phyloP scores from a whole-genome alignment of 2,329 filamentous ascomycete genomes.

The Paraconiothyrium sp. region DNA sequence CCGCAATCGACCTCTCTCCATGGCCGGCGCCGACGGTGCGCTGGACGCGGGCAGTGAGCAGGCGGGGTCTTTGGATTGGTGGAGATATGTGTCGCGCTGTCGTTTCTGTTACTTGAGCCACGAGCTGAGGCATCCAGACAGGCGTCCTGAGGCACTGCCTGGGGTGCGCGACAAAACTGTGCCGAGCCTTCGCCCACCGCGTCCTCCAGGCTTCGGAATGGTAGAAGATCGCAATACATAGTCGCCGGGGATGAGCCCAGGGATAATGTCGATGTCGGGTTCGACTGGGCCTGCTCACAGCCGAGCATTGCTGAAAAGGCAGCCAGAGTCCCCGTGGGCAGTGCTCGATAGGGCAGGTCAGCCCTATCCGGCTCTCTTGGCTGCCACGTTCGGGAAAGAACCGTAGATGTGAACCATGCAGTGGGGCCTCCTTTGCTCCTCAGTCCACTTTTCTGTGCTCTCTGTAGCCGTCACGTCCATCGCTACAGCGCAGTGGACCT shows the following conservation, averaged over 20 bases:
- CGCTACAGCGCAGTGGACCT: background rate
- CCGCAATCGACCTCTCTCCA: constrained; percentile 18
- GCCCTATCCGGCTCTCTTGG: constrained; percentile 10
- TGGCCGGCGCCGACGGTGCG: constrained; percentile 24
- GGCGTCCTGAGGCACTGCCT: background rate
- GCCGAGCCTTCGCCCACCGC: background rate
- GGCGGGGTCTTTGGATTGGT: constrained; percentile 27
- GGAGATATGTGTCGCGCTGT: constrained; percentile 21
- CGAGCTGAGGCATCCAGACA: constrained; percentile 1
- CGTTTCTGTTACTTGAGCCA: constrained; percentile 13
- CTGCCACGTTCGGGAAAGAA: constrained; percentile 7
- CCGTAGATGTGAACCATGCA: background rate
- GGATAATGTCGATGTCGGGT: constrained; percentile 9
- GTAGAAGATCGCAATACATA: background rate
- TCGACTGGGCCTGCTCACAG: background rate
- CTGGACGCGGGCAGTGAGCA: constrained; percentile 1
- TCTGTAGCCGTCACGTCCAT: background rate
- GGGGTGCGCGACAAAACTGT: background rate
- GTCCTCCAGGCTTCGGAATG: background rate
- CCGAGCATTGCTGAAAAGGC: background rate
- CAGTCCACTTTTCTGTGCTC: background rate
- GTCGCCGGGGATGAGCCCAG: constrained; percentile 1
- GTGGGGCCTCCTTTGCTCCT: constrained; percentile 1
- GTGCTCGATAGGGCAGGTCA: background rate
- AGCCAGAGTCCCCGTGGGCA: background rate